Conservation (phyloP, 257 asterid species). For the Solanum raphanifolium region DNA sequence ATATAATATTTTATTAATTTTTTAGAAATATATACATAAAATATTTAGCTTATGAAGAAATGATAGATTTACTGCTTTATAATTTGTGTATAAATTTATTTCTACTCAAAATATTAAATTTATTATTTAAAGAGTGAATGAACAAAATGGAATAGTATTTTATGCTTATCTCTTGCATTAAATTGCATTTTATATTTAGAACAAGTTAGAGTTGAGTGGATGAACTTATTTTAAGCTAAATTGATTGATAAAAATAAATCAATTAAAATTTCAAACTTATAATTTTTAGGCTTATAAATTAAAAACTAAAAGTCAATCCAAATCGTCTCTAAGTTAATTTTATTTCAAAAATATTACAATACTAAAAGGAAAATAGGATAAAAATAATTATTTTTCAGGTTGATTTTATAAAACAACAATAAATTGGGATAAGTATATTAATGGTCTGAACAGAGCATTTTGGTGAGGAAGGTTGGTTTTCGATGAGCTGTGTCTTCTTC, state of each 20-base stretch:
- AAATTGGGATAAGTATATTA: background rate
- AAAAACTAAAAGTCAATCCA: background rate
- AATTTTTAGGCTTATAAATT: too few species aligned
- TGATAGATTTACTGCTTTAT: background rate
- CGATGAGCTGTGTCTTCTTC: constrained; percentile 44
- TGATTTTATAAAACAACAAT: background rate
- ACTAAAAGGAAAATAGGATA: background rate
- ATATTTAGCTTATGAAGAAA: background rate
- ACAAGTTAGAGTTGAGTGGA: background rate
- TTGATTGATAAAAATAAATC: too few species aligned
- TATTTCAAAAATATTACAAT: background rate
- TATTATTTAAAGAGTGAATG: background rate
- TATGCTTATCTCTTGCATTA: background rate
- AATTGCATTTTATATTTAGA: background rate
- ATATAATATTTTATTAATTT: too few species aligned
- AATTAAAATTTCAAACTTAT: too few species aligned
- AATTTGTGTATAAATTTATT: background rate
- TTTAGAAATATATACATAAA: background rate
- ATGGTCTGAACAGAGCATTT: constrained; percentile 41
- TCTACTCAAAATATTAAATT: background rate
- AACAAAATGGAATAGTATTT: background rate
- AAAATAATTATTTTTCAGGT: background rate
- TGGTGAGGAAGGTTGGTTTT: constrained; percentile 40
- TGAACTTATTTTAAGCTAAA: too few species aligned
- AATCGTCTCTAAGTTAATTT: background rate